Evolutionary conservation across 441 rosid genomes (phyloP), one percentile per base, ranked within the genome.

Genomic region (Hypseocharis bilobata): DNA sequence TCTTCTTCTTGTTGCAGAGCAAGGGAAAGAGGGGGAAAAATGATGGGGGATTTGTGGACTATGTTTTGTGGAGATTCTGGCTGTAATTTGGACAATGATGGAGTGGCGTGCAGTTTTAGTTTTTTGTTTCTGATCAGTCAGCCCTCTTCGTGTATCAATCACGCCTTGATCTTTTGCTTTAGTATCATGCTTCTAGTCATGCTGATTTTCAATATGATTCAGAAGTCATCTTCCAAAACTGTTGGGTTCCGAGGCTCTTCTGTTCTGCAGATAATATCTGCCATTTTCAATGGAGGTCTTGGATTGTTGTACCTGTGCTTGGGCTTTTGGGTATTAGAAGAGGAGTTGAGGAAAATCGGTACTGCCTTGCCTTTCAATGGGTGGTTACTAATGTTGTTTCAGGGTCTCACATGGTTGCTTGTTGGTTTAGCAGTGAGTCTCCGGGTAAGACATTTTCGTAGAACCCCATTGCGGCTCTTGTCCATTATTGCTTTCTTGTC

Each of bases 331-430:
- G 64, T 60, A 63, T 71, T 91, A 69, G 87, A 78, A 71, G 89
- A 91, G 77, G 81, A 76, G 58, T 57, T 82, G 73, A 84, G 86
- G 71, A 74, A 60, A 71, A 59, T 73, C 22, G 67, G 59, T 30
- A 63, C 76, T 25, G 78, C 75, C 38, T 75, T 80, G 38, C 95
- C 95, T 58, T 69, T 86, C 26, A 68, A 63, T 70, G 54, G 58
- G 68, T 84, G 92, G 96, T 16, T 88, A 20, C 63, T 75, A 8
- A 66, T 70, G 40, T 47, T 86, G 32, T 72, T 84, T 65, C 96
- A 84, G 38, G 97, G 93, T 14, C 68, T 80, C 22, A 82, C 95
- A 49, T 88, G 93, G 96, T 57, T 84, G 23, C 71, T 76, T 1
- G 78, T 86, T 26, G 80, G 81, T 66, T 56, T 93, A 47, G 71